Conservation (phyloP, 495 filamentous ascomycete genomes). For the Collariella sp. region DNA sequence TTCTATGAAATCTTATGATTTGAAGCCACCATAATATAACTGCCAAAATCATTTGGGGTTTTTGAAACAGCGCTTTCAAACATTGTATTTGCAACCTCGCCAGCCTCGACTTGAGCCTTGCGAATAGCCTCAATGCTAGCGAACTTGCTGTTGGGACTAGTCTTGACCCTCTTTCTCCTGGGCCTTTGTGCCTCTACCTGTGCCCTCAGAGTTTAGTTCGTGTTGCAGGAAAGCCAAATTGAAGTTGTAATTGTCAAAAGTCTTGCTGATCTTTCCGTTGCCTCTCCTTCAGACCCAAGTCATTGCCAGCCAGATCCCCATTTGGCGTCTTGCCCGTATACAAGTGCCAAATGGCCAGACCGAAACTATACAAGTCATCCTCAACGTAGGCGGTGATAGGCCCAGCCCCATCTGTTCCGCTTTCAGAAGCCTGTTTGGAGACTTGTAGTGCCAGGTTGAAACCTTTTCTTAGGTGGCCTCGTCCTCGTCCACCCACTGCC, state of each 20-base stretch:
- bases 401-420: background rate
- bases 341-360: constrained; percentile 10
- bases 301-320: background rate
- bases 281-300: background rate
- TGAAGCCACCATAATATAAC: too few species aligned
- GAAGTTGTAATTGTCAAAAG: background rate
- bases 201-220: background rate
- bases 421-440: constrained; percentile 4
- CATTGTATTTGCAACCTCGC: too few species aligned
- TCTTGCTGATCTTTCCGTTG: background rate
- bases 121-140: too few species aligned
- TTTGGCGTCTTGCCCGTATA: constrained; percentile 7
- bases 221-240: background rate
- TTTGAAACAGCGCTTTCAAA: too few species aligned
- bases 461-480: background rate
- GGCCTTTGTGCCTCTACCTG: background rate
- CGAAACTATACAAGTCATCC: constrained; percentile 10
- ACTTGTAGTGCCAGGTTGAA: constrained; percentile 5
- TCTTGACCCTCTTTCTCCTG: too few species aligned
- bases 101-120: too few species aligned
- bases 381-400: constrained; percentile 2
- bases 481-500: constrained; percentile 6
- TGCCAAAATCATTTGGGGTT: too few species aligned
- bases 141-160: too few species aligned
- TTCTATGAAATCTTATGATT: too few species aligned